Evolutionary conservation across 1,284 basidiomycete species (phyloP).

Genomic region (Xerocomus amazonicus): DNA sequence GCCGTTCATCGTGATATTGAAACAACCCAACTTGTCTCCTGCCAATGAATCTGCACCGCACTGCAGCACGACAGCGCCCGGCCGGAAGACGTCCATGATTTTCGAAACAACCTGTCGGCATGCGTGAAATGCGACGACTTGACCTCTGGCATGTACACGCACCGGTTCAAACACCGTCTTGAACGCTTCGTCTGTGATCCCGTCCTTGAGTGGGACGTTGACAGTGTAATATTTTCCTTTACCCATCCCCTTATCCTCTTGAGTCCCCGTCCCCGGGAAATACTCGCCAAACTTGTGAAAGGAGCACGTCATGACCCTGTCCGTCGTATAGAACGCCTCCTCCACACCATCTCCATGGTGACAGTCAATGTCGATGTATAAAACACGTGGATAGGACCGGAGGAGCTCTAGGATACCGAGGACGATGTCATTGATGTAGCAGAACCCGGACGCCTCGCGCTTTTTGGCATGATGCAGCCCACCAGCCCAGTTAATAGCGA

Average conservation of each 20-base stretch:
- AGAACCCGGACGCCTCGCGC: constrained; percentile 93
- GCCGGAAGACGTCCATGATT: constrained; percentile 88
- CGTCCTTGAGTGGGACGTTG: constrained; percentile 93
- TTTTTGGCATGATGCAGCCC: constrained; percentile 99
- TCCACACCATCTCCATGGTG: constrained; percentile 99
- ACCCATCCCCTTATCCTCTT: constrained; percentile 82
- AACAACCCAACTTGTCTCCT: constrained; percentile 94
- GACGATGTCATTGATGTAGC: constrained; percentile 97
- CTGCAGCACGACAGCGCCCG: constrained; percentile 89
- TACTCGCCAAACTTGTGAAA: constrained; percentile 98
- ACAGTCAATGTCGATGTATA: constrained; percentile 98
- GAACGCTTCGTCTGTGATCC: constrained; percentile 84
- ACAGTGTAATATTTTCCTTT: constrained; percentile 89
- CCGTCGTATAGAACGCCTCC: constrained; percentile 97
- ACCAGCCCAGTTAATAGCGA: constrained; percentile 97
- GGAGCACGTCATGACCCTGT: constrained; percentile 93
- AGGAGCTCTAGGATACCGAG: constrained; percentile 87
- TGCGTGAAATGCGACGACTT: constrained; percentile 1
- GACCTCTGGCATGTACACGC: constrained; percentile 30
- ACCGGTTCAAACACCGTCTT: constrained; percentile 87
- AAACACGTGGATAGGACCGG: constrained; percentile 77
- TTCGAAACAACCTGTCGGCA: constrained; percentile 69
- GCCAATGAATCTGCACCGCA: constrained; percentile 96
- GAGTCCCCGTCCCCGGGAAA: constrained; percentile 92
- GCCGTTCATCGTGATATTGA: constrained; percentile 94